Evolutionary conservation across 2,329 filamentous ascomycete species (phyloP).

Genomic region (Calonectria ilicicola): DNA sequence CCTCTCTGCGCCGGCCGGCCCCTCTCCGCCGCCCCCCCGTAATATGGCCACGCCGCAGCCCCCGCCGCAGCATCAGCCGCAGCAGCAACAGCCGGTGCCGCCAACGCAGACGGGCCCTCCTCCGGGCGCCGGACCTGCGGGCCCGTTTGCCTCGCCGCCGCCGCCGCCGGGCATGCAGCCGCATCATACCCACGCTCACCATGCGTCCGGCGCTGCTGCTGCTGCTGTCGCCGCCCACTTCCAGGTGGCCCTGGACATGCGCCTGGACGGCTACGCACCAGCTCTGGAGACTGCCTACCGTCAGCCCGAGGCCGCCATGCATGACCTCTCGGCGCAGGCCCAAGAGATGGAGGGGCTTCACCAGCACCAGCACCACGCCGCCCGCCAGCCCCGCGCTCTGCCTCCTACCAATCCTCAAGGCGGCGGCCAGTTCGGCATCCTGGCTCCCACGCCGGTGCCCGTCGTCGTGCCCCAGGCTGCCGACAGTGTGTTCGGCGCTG

Average conservation of each 20-base stretch:
- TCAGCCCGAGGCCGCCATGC: not conserved
- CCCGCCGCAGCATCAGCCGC: not conserved
- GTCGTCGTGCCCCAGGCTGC: constrained; percentile 16
- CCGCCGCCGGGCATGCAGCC: constrained; percentile 22
- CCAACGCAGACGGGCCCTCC: constrained; percentile 1
- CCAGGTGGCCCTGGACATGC: constrained; percentile 29
- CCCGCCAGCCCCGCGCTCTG: not conserved
- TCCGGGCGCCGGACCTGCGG: constrained; percentile 1
- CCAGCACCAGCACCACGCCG: constrained; percentile 12
- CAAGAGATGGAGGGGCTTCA: constrained; percentile 2
- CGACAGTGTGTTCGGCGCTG: constrained; percentile 15
- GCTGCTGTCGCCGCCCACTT: constrained; percentile 26
- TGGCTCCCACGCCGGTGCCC: constrained; percentile 50
- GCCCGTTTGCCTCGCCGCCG: constrained; percentile 27
- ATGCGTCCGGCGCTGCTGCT: not conserved
- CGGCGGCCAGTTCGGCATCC: constrained; percentile 59
- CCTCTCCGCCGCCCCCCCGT: not conserved
- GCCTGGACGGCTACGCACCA: constrained; percentile 29
- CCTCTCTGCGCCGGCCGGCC: not conserved
- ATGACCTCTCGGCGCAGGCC: constrained; percentile 11
- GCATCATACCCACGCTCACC: constrained; percentile 11
- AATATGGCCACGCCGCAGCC: constrained; percentile 34
- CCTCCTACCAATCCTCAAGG: not conserved
- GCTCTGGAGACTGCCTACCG: constrained; percentile 35
- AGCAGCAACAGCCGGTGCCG: not conserved